Percentiles rank a stretch among this genome's conserved stretches.
These are phyloP conservation scores for Micromonas commoda DNA, from an alignment of 139 green algal genomes.

Conservation along the genomic window DNA sequence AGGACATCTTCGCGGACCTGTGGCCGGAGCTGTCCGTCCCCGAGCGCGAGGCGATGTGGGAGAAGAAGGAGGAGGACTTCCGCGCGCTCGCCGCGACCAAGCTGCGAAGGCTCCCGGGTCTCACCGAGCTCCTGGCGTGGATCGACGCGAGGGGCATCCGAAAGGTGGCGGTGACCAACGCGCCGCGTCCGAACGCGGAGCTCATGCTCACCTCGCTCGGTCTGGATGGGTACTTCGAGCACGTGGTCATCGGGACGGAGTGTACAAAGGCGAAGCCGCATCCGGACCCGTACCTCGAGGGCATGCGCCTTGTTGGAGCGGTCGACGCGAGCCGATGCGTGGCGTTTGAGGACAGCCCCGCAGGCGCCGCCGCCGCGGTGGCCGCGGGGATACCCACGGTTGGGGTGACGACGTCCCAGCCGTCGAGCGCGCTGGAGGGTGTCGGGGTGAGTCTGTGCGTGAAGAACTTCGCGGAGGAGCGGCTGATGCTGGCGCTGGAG, in stretches of 20 bases:
- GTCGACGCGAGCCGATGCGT: slow-evolving; percentile 31
- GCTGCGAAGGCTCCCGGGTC: slow-evolving; percentile 30
- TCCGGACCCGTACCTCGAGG: slow-evolving; percentile 66
- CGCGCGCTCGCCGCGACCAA: neutral
- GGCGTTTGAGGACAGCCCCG: slow-evolving; percentile 48
- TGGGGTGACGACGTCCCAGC: slow-evolving; percentile 55
- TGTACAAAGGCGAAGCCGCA: slow-evolving; percentile 61
- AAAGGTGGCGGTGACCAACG: slow-evolving; percentile 70
- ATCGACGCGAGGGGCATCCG: slow-evolving; percentile 43
- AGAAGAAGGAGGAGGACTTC: slow-evolving; percentile 4
- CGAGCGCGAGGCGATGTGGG: slow-evolving; percentile 35
- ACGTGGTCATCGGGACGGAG: slow-evolving; percentile 47
- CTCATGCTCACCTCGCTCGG: slow-evolving; percentile 62
- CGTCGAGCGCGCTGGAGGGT: slow-evolving; percentile 34
- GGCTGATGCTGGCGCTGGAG: neutral
- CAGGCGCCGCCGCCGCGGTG: slow-evolving; percentile 47
- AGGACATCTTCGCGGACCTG: slow-evolving; percentile 59
- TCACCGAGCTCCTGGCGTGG: slow-evolving; percentile 56
- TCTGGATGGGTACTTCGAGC: slow-evolving; percentile 56
- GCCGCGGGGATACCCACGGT: slow-evolving; percentile 50
- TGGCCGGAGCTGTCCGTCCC: slow-evolving; percentile 51
- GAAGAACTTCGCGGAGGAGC: neutral
- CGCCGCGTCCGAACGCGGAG: slow-evolving; percentile 59
- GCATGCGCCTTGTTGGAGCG: slow-evolving; percentile 49
- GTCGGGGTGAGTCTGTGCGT: slow-evolving; percentile 37